Evolutionary conservation across 495 filamentous ascomycete species (phyloP), one percentile per base, ranked within the genome.

Genomic region (Aspergillus sclerotiicarbonarius): DNA sequence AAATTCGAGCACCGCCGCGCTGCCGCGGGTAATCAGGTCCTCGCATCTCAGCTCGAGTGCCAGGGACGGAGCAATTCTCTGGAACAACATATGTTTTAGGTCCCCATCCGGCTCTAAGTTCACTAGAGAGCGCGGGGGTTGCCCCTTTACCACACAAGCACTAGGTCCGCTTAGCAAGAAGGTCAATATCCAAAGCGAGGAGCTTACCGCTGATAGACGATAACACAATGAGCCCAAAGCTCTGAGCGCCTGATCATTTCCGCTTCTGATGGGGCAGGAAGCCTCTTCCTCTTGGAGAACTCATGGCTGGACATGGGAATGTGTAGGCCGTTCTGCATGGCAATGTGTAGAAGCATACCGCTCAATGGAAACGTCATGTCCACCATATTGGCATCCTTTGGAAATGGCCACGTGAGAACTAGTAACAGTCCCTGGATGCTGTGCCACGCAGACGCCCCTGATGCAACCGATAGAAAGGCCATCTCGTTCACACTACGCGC

Each of bases 301-400:
- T 82, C 79, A 52, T 81, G 77, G 46, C 74, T 77, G 10, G 73
- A 71, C 62, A 79, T 72, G 0, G 76, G 76, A 13, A 77, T 74
- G 56, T 82, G 78, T 4, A 82, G 57, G 1, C 78, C 80, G 50
- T 80, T 75, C 58, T 77, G 76, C 76, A 80, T 80, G 21, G 77
- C 76, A 31, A 77, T 64, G 44, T 80, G 78, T 7, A 80, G 55
- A 7, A 80, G 57, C 45, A 74, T 64, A 0, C 77, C 78, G 16
- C 67, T 70, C 19, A 82, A 29, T 0, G 75, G 64, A 25, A 78
- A 80, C 0, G 67, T 72, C 16, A 70, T 59, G 45, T 82, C 80
- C 8, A 70, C 66, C 43, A 68, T 72, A 43, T 69, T 67, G 10
- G 71, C 71, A 9, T 75, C 73, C 37, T 72, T 77, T 3, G 80